Base-by-base conservation (phyloP, 2,329 filamentous ascomycete species). In the Penicillium italicum region DNA sequence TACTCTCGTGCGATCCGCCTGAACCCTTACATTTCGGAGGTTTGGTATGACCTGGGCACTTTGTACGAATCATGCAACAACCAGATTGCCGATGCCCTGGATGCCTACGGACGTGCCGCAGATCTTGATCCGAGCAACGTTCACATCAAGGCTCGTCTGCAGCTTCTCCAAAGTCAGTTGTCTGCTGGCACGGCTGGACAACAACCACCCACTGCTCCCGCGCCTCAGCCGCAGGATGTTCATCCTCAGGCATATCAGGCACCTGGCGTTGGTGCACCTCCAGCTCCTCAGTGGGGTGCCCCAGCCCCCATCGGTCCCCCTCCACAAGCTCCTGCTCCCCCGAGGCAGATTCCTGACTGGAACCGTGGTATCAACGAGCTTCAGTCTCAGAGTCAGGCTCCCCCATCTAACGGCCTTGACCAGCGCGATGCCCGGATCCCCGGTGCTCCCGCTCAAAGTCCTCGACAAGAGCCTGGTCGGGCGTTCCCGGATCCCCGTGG, bases 51-150 rank as follows among this genome's bases (percentile, higher is more conserved):
- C 74, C 80, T 99, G 37, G 94, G 94, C 60, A 99, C 94, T 66
- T 71, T 99, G 88, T 99, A 99, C 70, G 94, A 99, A 74, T 96
- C 91, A 26, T 99, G 94, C 76, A 97, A 99, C 81, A 97, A 97
- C 77, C 94, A 99, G 76, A 96, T 96, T 56, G 90, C 87, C 50
- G 94, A 99, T 79, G 94, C 94, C 1, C 82, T 97, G 42, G 94
- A 99, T 74, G 94, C 94, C 6, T 99, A 97, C 72, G 89, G 93
- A 69, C 85, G 94, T 64, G 94, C 94, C 38, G 92, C 92, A 34
- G 94, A 99, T 72, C 84, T 99, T 62, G 94, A 99, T 70, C 93
- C 94, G 0, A 81, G 80, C 59, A 97, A 99, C 70, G 89, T 90
- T 37, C 93, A 97, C 73, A 97, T 99, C 80, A 97, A 97, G 75